Evolutionary conservation across 306 rosid genomes (phyloP).

Genomic region (Phaseolus lunatus): DNA sequence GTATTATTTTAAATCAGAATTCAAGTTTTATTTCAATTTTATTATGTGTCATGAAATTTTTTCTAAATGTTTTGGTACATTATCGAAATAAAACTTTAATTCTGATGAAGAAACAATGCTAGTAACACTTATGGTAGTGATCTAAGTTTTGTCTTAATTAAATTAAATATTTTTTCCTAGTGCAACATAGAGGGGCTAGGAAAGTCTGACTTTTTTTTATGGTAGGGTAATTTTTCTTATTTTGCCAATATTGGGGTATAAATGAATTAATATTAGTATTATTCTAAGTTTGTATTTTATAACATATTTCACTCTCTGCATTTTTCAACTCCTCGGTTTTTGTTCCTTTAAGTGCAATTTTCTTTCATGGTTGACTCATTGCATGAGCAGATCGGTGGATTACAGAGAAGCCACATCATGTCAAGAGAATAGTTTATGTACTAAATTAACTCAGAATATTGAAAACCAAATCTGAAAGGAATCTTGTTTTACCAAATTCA

Average conservation of each 20-base stretch:
- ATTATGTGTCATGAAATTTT: too few species aligned
- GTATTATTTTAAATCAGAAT: conserved; percentile 18
- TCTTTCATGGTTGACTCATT: conserved; percentile 32
- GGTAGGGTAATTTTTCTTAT: conserved; percentile 46
- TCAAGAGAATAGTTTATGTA: conserved; percentile 29
- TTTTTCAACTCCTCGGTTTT: conserved; percentile 30
- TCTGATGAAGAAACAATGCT: too few species aligned
- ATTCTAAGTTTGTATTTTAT: conserved; percentile 41
- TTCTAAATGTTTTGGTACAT: too few species aligned
- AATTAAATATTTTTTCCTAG: conserved; percentile 52
- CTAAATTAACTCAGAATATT: conserved; percentile 30
- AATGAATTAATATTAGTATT: conserved; percentile 15
- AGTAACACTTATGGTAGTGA: neutral
- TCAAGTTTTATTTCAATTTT: neutral
- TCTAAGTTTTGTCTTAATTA: neutral
- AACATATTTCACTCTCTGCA: conserved; percentile 30
- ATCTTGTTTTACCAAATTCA: conserved; percentile 14
- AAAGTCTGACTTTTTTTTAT: conserved; percentile 3
- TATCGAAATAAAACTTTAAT: neutral
- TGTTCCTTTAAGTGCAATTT: conserved; percentile 17
- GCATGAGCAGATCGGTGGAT: conserved; percentile 42
- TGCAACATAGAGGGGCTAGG: conserved; percentile 40
- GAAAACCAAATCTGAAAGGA: conserved; percentile 31
- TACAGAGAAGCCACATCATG: conserved; percentile 25
- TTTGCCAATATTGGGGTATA: conserved; percentile 34